Percentiles rank a stretch among this genome's conserved stretches.
Evolutionary conservation across 352 stramenopile genomes (phyloP).

Genomic region (Globisporangium nodosum): DNA sequence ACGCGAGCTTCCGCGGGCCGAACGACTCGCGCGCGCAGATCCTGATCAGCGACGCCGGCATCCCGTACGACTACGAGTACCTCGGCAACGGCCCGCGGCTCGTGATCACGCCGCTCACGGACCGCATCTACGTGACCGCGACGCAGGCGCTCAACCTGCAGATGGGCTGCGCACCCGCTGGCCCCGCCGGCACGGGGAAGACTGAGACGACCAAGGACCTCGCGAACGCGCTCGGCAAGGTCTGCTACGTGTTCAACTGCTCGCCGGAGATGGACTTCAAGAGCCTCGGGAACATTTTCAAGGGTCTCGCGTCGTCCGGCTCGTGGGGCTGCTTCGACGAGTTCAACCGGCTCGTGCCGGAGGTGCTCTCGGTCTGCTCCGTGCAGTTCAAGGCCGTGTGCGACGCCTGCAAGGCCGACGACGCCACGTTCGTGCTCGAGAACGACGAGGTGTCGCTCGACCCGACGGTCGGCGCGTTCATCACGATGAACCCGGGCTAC

Average conservation of each 20-base stretch:
- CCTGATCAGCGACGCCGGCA: conserved; percentile 89
- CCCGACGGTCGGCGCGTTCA: conserved; percentile 92
- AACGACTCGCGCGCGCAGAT: conserved; percentile 83
- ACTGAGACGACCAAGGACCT: conserved; percentile 96
- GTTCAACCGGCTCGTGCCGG: conserved; percentile 98
- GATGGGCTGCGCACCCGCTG: conserved; percentile 74
- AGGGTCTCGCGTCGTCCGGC: conserved; percentile 91
- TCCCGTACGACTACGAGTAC: conserved; percentile 97
- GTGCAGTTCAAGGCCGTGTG: conserved; percentile 96
- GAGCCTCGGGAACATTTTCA: conserved; percentile 97
- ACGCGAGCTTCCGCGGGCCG: conserved; percentile 80
- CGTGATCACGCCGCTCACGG: conserved; percentile 94
- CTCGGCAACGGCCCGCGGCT: conserved; percentile 92
- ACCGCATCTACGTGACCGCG: conserved; percentile 96
- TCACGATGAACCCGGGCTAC: conserved; percentile 98
- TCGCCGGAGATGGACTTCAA: conserved; percentile 97
- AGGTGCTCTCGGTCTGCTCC: conserved; percentile 92
- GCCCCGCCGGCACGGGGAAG: conserved; percentile 89
- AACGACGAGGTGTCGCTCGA: conserved; percentile 92
- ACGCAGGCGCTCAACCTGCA: conserved; percentile 94
- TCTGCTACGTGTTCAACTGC: conserved; percentile 95
- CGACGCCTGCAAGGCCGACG: conserved; percentile 93
- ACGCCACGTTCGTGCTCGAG: conserved; percentile 92
- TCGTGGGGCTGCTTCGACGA: conserved; percentile 99
- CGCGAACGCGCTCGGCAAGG: conserved; percentile 91